Conservation (phyloP, 1,139 yeast species). For the Candida sp. region DNA sequence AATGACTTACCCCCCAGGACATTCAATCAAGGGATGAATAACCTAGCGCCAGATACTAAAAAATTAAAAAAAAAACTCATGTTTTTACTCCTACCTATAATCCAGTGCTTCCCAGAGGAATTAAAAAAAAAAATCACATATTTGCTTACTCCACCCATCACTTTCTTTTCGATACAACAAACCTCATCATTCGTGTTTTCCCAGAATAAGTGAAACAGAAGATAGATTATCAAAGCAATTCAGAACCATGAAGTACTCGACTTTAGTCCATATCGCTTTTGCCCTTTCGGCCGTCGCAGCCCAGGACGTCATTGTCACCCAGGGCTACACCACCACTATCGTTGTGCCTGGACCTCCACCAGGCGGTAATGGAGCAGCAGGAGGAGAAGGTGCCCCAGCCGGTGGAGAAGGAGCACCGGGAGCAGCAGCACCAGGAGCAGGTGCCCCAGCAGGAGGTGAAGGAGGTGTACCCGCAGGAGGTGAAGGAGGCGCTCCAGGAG, state of each 20-base stretch:
- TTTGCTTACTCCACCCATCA: no score
- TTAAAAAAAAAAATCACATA: not conserved
- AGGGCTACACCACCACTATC: constrained; percentile 5
- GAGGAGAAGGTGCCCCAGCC: not conserved
- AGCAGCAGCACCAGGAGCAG: not conserved
- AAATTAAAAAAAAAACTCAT: no score
- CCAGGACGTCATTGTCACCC: constrained; percentile 4
- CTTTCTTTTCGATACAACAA: not conserved
- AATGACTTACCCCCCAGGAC: not conserved
- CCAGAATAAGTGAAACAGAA: no score
- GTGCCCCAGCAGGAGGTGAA: not conserved
- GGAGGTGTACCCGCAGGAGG: not conserved
- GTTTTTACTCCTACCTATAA: no score
- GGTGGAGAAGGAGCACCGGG: not conserved
- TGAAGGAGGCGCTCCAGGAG: not conserved
- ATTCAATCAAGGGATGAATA: constrained; percentile 2
- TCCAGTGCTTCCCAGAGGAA: not conserved
- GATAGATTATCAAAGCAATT: no score
- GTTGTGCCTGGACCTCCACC: not conserved
- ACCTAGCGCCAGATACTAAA: not conserved
- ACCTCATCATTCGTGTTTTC: not conserved
- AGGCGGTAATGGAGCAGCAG: not conserved
- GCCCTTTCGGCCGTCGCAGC: constrained; percentile 5
- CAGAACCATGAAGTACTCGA: constrained; percentile 5
- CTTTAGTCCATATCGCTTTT: constrained; percentile 5